phyloP scores from a whole-genome alignment of 306 rosid species.

The Macrotyloma uniflorum region DNA sequence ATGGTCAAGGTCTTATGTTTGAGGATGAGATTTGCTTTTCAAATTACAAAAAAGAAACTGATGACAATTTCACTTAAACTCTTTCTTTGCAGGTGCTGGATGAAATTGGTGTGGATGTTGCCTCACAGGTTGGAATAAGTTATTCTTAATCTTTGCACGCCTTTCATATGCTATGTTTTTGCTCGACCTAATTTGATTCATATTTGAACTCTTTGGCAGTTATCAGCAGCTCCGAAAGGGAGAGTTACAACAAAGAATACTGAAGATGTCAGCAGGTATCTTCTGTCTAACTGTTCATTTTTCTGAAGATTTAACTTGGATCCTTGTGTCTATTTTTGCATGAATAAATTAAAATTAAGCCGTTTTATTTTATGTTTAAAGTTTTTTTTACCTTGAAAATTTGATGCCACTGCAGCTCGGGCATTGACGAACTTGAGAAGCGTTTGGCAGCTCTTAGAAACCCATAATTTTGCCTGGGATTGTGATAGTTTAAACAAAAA shows the following conservation, averaged over 20 bases:
- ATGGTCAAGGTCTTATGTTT: conserved; percentile 15
- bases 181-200: conserved; percentile 47
- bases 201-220: conserved; percentile 55
- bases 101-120: conserved; percentile 95
- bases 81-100: conserved; percentile 77
- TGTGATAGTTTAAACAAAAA: conserved; percentile 9
- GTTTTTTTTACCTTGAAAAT: conserved; percentile 27
- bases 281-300: background rate
- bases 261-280: conserved; percentile 79
- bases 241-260: conserved; percentile 71
- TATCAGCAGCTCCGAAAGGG: conserved; percentile 97
- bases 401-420: conserved; percentile 67
- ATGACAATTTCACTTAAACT: conserved; percentile 25
- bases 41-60: conserved; percentile 31
- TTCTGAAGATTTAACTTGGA: conserved; percentile 5
- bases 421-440: conserved; percentile 80
- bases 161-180: conserved; percentile 26
- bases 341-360: background rate
- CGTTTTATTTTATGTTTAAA: background rate
- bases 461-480: conserved; percentile 50
- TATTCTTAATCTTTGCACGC: conserved; percentile 12
- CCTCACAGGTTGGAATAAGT: conserved; percentile 78
- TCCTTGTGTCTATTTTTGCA: background rate
- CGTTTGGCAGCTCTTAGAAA: conserved; percentile 89
- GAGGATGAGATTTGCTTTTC: conserved; percentile 28